Evolutionary conservation across 805 yeast species (phyloP).

Genomic region (Saccharomycopsis sp.): DNA sequence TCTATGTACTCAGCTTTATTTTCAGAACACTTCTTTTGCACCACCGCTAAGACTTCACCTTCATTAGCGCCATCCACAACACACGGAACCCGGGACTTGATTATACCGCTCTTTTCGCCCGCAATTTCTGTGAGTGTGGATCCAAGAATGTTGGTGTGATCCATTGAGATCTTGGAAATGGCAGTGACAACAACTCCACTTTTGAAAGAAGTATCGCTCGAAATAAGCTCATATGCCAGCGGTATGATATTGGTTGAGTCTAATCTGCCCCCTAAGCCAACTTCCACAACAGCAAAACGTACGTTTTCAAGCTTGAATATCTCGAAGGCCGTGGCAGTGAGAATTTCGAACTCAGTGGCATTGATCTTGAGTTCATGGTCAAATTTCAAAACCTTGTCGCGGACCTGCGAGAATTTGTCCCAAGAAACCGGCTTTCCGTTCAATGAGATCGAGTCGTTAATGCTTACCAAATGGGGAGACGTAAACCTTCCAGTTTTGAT

Average conservation of each 20-base stretch:
- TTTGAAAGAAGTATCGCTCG: slow-evolving; percentile 5
- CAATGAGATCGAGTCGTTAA: slow-evolving; percentile 71
- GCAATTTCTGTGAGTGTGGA: slow-evolving; percentile 60
- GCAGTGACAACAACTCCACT: slow-evolving; percentile 54
- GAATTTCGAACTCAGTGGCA: slow-evolving; percentile 83
- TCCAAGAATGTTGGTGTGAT: slow-evolving; percentile 78
- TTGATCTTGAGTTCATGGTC: slow-evolving; percentile 40
- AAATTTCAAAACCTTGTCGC: slow-evolving; percentile 34
- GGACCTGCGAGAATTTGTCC: slow-evolving; percentile 39
- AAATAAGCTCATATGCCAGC: background rate
- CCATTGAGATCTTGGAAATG: slow-evolving; percentile 79
- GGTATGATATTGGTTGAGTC: slow-evolving; percentile 82
- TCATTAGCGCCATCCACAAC: slow-evolving; percentile 69
- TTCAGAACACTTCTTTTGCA: slow-evolving; percentile 33
- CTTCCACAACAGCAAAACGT: slow-evolving; percentile 81
- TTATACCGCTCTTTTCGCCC: slow-evolving; percentile 77
- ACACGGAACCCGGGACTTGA: slow-evolving; percentile 52
- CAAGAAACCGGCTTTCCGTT: slow-evolving; percentile 49
- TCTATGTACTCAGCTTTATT: slow-evolving; percentile 28
- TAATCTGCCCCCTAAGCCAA: slow-evolving; percentile 83
- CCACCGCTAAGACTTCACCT: slow-evolving; percentile 38
- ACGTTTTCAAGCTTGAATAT: slow-evolving; percentile 56
- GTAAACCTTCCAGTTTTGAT: slow-evolving; percentile 70
- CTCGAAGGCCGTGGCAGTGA: slow-evolving; percentile 80
- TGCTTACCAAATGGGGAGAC: slow-evolving; percentile 73